Conservation (phyloP, 2,329 filamentous ascomycete genomes). For the Metarhizium rileyi region DNA sequence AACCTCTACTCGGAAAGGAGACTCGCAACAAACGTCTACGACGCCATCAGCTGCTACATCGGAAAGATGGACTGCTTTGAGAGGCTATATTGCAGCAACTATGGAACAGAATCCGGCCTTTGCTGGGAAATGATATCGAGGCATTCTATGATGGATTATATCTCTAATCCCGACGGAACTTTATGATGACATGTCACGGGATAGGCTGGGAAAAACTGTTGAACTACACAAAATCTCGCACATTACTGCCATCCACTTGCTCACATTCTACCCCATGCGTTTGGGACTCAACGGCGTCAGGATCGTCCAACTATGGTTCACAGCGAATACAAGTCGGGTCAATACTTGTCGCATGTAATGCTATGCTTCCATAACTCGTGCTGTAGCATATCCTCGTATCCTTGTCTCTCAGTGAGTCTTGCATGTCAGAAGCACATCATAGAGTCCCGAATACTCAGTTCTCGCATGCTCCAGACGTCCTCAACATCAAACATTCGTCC, state of each 20-base stretch:
- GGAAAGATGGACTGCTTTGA: conserved; percentile 69
- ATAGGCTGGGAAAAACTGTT: background rate
- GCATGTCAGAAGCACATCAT: background rate
- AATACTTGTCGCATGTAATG: background rate
- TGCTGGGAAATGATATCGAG: conserved; percentile 12
- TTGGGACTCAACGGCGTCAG: conserved; percentile 2
- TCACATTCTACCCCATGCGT: too few relatives aligned
- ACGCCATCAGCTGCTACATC: conserved; percentile 30
- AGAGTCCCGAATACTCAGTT: background rate
- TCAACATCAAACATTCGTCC: background rate
- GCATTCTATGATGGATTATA: too few relatives aligned
- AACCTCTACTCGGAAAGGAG: background rate
- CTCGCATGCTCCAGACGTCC: background rate
- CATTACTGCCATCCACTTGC: background rate
- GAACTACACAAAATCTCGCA: background rate
- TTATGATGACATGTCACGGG: background rate
- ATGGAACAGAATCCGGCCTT: conserved; percentile 87
- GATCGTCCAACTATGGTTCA: background rate
- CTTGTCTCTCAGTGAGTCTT: background rate
- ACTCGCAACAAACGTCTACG: background rate
- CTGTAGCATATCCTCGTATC: background rate
- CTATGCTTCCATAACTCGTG: background rate
- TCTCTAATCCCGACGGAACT: background rate
- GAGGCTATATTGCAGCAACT: conserved; percentile 74
- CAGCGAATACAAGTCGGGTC: background rate